Evolutionary conservation across 495 filamentous ascomycete genomes (phyloP).

Genomic region (Polyplosphaeria fusca): DNA sequence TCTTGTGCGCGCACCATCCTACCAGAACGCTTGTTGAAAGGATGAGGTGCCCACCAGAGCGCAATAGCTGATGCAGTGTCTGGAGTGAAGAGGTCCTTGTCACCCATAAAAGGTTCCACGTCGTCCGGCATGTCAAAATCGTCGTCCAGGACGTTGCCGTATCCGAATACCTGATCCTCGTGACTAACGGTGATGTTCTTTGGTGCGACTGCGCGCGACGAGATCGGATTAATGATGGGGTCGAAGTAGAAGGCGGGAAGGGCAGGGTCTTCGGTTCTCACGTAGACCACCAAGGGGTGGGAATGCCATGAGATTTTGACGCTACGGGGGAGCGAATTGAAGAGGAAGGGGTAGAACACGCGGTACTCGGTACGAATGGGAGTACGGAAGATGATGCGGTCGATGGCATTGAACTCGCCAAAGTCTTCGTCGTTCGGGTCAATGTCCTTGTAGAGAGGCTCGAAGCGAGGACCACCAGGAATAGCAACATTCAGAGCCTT

Average conservation of each 20-base stretch:
- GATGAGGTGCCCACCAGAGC: conserved; percentile 97
- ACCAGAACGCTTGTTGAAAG: conserved; percentile 96
- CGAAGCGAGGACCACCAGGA: conserved; percentile 93
- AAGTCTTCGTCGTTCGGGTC: conserved; percentile 99
- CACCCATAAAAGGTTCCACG: conserved; percentile 81
- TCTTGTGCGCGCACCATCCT: conserved; percentile 96
- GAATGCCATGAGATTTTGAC: conserved; percentile 94
- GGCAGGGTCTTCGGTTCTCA: conserved; percentile 80
- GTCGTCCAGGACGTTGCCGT: conserved; percentile 75
- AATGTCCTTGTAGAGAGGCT: conserved; percentile 97
- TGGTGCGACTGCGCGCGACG: conserved; percentile 86
- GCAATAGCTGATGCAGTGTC: conserved; percentile 92
- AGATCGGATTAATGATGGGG: conserved; percentile 95
- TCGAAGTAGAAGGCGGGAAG: conserved; percentile 98
- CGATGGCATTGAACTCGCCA: conserved; percentile 99
- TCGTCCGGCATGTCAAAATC: conserved; percentile 79
- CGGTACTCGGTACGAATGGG: conserved; percentile 96
- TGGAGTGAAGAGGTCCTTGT: conserved; percentile 82
- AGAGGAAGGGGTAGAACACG: conserved; percentile 89
- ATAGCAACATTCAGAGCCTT: conserved; percentile 97
- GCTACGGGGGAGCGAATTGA: conserved; percentile 93
- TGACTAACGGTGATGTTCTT: conserved; percentile 92
- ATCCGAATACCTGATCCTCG: conserved; percentile 92
- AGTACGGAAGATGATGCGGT: conserved; percentile 96
- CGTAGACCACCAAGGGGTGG: conserved; percentile 88